phyloP scores from a whole-genome alignment of 176 grass and related monocot species.

The Zoysia pacifica region DNA sequence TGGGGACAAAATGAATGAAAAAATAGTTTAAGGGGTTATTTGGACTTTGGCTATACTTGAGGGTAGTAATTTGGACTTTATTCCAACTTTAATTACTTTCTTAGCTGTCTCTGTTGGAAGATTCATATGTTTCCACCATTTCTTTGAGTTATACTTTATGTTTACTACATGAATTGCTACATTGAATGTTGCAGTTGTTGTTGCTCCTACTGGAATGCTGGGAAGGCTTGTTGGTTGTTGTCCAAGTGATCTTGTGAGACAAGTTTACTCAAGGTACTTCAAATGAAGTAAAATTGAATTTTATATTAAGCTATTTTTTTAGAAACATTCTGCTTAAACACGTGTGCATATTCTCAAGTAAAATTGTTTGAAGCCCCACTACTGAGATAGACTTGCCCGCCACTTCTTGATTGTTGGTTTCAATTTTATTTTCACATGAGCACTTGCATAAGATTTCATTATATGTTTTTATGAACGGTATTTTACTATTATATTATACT shows the following conservation, averaged over 20 bases:
- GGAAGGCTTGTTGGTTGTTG: constrained; percentile 95
- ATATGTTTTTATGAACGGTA: constrained; percentile 26
- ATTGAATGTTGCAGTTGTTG: constrained; percentile 80
- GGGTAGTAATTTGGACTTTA: no score
- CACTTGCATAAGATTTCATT: constrained; percentile 4
- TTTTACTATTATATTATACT: constrained; percentile 31
- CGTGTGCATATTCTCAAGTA: constrained; percentile 10
- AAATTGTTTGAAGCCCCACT: constrained; percentile 10
- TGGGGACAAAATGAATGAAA: no score
- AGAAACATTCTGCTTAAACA: constrained; percentile 22
- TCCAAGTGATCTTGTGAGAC: constrained; percentile 94
- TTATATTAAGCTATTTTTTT: constrained; percentile 19
- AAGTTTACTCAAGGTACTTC: constrained; percentile 90
- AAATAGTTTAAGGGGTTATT: no score
- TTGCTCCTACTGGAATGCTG: constrained; percentile 94
- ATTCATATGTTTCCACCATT: constrained; percentile 11
- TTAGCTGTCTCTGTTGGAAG: no score
- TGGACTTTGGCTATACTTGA: no score
- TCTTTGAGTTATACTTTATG: constrained; percentile 24
- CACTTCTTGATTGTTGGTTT: constrained; percentile 12
- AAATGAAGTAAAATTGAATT: background rate
- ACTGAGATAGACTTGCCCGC: constrained; percentile 16
- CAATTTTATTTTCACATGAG: background rate
- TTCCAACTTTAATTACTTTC: no score
- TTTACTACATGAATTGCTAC: constrained; percentile 34